Percentiles rank a stretch among this genome's conserved stretches.
These are phyloP conservation scores for Pseudogymnoascus destructans DNA, from an alignment of 2,329 filamentous ascomycete species.

Conservation along the genomic window DNA sequence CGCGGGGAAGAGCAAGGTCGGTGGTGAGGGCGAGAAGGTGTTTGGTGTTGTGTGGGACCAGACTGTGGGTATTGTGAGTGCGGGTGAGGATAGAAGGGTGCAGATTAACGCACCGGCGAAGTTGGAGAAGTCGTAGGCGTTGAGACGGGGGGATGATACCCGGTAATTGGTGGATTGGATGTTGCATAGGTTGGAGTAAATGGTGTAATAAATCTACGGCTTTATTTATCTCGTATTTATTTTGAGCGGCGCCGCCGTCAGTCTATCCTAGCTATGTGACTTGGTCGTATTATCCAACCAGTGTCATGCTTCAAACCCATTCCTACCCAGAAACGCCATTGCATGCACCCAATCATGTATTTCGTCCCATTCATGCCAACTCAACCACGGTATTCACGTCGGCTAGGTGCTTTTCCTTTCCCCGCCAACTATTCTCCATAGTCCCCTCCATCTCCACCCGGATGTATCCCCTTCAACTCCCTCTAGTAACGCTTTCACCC, in stretches of 20 bases:
- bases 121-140: constrained; percentile 5
- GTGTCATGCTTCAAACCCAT: background rate
- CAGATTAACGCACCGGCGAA: constrained; percentile 63
- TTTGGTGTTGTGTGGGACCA: constrained; percentile 79
- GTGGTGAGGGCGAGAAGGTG: constrained; percentile 80
- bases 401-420: background rate
- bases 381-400: background rate
- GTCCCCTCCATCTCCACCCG: background rate
- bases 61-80: constrained; percentile 78
- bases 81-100: constrained; percentile 83
- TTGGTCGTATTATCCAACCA: background rate
- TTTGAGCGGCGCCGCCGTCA: background rate
- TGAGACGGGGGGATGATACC: background rate
- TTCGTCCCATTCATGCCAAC: background rate
- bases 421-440: constrained; percentile 4
- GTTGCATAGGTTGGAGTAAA: constrained; percentile 6
- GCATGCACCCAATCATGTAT: background rate
- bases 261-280: constrained; percentile 5
- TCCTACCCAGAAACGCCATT: background rate
- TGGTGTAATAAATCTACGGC: background rate
- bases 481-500: constrained; percentile 35
- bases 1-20: constrained; percentile 48
- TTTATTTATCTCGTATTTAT: constrained; percentile 3
- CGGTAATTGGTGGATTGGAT: background rate
- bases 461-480: background rate